Conservation (phyloP, 73 alveolate genomes). For the Paramecium biaurelia region DNA sequence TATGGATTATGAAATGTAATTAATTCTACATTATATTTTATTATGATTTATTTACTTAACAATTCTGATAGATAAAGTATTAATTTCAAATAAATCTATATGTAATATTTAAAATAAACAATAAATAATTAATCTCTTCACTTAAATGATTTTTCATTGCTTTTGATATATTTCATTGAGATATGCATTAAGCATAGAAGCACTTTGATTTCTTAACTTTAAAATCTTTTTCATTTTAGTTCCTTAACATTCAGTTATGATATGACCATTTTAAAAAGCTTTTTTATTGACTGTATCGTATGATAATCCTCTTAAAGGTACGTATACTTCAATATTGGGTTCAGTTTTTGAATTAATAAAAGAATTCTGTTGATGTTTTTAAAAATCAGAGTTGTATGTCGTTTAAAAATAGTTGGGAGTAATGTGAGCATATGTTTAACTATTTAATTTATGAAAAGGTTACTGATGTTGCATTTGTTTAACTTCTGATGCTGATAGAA, state of each 20-base stretch:
- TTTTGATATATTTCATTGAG: not conserved
- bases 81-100: not conserved
- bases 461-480: not conserved
- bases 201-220: slow-evolving; percentile 22
- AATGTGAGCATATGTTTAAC: slow-evolving; percentile 11
- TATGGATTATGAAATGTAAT: not conserved
- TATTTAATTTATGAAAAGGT: not conserved
- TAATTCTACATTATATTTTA: not conserved
- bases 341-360: not conserved
- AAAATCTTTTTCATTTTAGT: not conserved
- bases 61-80: not conserved
- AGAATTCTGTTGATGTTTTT: not conserved
- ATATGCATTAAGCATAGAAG: not conserved
- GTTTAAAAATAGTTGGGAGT: not conserved
- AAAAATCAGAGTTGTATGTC: not conserved
- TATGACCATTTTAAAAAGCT: not conserved
- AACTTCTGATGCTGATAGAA: not conserved
- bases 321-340: not conserved
- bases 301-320: not conserved
- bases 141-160: not conserved
- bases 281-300: not conserved
- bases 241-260: not conserved
- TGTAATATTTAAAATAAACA: not conserved
- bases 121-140: not conserved
- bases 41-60: not conserved